Percentiles rank a stretch among this genome's conserved stretches.
Conservation (phyloP, 2,329 filamentous ascomycete genomes). For the Nigrospora sphaerica region DNA sequence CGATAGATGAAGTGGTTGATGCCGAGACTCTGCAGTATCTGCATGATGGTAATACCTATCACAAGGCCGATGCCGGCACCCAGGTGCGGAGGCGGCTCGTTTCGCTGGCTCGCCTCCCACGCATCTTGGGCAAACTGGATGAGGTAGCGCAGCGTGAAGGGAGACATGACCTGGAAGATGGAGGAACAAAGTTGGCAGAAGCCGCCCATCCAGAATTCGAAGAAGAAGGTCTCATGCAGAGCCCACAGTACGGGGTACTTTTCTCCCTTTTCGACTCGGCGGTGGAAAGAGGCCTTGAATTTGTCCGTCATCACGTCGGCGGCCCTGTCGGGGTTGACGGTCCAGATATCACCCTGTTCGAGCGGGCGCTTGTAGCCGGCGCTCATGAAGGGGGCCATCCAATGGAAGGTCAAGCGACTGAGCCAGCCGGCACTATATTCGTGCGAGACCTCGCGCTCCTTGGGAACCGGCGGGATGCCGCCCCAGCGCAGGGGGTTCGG, state of each 20-base stretch:
- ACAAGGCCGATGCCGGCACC: constrained; percentile 75
- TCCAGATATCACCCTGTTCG: constrained; percentile 80
- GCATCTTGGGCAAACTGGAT: constrained; percentile 80
- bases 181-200: constrained; percentile 66
- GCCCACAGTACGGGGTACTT: constrained; percentile 72
- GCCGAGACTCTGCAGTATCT: constrained; percentile 70
- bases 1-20: constrained; percentile 90
- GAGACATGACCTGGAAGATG: constrained; percentile 72
- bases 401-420: constrained; percentile 74
- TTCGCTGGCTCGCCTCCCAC: constrained; percentile 53
- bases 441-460: constrained; percentile 46
- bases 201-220: constrained; percentile 82
- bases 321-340: constrained; percentile 73
- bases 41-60: constrained; percentile 79
- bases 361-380: constrained; percentile 82
- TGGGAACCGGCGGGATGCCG: constrained; percentile 45
- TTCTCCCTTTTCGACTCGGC: constrained; percentile 58
- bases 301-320: constrained; percentile 62
- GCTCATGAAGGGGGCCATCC: constrained; percentile 84
- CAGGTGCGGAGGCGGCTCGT: constrained; percentile 55
- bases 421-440: constrained; percentile 70
- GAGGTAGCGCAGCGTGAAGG: constrained; percentile 77
- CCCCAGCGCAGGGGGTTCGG: constrained; percentile 58
- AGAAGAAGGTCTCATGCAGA: constrained; percentile 77
- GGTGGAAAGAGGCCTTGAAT: constrained; percentile 62